A percentile compares a stretch with the other conserved stretches of the same genome.
These are phyloP conservation scores for Pseudogymnoascus pannorum DNA, from an alignment of 2,329 filamentous ascomycete species.

Conservation along the genomic window DNA sequence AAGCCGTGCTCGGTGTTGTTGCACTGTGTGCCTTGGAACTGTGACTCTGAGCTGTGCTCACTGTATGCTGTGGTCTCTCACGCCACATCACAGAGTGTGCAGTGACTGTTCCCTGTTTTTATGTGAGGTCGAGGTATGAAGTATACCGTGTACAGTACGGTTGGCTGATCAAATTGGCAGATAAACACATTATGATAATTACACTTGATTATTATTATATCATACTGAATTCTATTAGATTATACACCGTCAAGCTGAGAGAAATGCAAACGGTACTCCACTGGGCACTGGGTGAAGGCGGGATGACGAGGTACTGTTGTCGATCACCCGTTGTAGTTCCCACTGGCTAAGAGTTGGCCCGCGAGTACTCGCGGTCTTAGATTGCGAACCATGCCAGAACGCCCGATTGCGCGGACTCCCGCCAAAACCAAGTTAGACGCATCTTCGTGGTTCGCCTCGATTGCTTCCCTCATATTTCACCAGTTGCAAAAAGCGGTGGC, in stretches of 20 bases:
- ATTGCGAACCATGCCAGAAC: not conserved
- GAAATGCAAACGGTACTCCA: not conserved
- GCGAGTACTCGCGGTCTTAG: not conserved
- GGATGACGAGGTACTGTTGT: not conserved
- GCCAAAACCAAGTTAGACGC: not conserved
- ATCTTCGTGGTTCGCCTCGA: conserved; percentile 1
- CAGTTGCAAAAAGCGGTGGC: not conserved
- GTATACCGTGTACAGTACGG: not conserved
- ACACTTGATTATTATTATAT: not conserved
- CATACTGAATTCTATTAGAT: not conserved
- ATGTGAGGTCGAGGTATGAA: not conserved
- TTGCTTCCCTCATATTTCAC: not conserved
- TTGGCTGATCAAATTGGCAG: not conserved
- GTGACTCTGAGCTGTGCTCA: not conserved
- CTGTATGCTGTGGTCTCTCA: not conserved
- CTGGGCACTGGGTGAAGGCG: not conserved
- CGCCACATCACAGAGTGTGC: not conserved
- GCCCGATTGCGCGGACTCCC: not conserved
- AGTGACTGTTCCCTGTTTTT: not conserved
- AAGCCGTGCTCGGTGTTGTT: not conserved
- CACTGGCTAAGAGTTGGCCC: not conserved
- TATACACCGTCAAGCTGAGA: not conserved
- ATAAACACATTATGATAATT: not conserved
- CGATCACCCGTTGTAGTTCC: not conserved
- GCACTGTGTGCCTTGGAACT: not conserved